Percentiles rank a stretch among this genome's conserved stretches.
Conservation (phyloP, 371 early-diverging fungal species). For the Saksenaea vasiformis region DNA sequence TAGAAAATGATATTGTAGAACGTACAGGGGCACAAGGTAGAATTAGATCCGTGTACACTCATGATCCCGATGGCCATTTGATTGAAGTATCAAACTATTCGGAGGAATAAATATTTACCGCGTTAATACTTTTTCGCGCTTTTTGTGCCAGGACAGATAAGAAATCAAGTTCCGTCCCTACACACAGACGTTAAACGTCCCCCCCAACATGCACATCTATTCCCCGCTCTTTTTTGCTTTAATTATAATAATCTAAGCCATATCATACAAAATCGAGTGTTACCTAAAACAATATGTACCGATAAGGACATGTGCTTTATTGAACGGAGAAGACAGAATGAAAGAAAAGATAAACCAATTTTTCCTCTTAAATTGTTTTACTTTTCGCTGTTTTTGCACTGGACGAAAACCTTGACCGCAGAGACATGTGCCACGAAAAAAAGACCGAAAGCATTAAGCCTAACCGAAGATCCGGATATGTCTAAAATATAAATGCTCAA, state of each 20-base stretch:
- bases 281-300: not conserved
- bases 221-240: not conserved
- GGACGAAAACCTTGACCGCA: not conserved
- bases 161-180: not conserved
- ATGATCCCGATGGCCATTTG: constrained; percentile 20
- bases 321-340: not conserved
- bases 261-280: not conserved
- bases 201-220: not conserved
- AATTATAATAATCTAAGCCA: not conserved
- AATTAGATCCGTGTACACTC: constrained; percentile 11
- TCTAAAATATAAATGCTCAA: not conserved
- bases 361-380: not conserved
- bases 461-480: not conserved
- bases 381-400: not conserved
- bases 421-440: not conserved
- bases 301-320: not conserved
- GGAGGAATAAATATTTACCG: not conserved
- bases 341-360: not conserved
- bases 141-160: not conserved
- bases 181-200: not conserved
- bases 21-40: constrained; percentile 14
- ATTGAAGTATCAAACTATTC: constrained; percentile 15
- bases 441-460: not conserved
- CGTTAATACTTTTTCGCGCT: not conserved
- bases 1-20: constrained; percentile 1